Evolutionary conservation across 176 grass and related monocot species (phyloP).

Genomic region (Chloris gayana): DNA sequence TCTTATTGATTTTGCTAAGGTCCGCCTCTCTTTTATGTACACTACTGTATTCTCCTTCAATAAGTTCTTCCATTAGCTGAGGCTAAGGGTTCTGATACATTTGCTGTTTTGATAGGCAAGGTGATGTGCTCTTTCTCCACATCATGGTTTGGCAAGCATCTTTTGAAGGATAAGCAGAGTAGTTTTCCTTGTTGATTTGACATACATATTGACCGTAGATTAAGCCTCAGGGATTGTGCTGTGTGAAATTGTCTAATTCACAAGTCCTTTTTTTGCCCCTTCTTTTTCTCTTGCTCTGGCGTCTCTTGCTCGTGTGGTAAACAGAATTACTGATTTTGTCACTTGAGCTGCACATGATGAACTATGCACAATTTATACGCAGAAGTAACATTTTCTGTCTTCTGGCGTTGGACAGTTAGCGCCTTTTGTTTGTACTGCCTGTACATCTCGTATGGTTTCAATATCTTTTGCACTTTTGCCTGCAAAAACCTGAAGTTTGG

Average conservation of each 20-base stretch:
- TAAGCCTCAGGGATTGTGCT: slow-evolving; percentile 18
- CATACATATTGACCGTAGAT: slow-evolving; percentile 52
- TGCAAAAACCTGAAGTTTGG: neutral
- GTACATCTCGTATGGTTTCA: neutral
- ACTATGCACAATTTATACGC: neutral
- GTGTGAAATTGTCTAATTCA: slow-evolving; percentile 20
- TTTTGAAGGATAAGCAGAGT: slow-evolving; percentile 24
- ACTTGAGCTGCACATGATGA: slow-evolving; percentile 21
- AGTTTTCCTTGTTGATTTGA: slow-evolving; percentile 23
- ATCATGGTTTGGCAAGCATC: slow-evolving; percentile 24
- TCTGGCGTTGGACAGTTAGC: neutral
- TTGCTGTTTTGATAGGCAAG: slow-evolving; percentile 34
- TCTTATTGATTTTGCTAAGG: slow-evolving; percentile 42
- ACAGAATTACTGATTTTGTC: slow-evolving; percentile 16
- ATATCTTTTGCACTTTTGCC: neutral
- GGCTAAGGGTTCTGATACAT: neutral
- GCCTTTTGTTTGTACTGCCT: neutral
- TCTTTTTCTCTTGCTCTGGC: neutral
- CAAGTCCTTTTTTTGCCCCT: neutral
- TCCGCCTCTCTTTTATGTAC: slow-evolving; percentile 11
- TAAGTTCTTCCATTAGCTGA: neutral
- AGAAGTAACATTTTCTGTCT: neutral
- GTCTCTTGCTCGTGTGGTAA: neutral
- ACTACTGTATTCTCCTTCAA: neutral
- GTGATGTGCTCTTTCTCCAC: slow-evolving; percentile 11